Conservation (phyloP, 345 rosid genomes). For the Pseudoturritis turrita region DNA sequence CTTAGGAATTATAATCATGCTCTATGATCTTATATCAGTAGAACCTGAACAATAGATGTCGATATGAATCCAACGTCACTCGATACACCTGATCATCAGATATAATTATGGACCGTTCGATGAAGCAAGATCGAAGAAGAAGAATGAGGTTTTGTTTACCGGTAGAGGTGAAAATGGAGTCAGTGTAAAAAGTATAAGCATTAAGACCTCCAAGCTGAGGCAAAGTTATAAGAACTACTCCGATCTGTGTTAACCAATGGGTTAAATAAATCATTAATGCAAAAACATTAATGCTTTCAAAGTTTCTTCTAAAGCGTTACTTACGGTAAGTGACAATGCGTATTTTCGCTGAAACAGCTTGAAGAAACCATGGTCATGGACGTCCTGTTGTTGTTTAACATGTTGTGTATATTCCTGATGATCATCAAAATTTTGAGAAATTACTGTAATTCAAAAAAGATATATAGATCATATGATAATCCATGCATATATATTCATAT, state of each 20-base stretch:
- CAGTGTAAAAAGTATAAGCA: constrained; percentile 50
- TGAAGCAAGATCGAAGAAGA: not conserved
- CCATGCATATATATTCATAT: not conserved
- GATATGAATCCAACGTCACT: constrained; percentile 63
- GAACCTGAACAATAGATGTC: constrained; percentile 75
- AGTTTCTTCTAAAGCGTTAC: not conserved
- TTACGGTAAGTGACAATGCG: constrained; percentile 19
- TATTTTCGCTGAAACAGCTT: constrained; percentile 29
- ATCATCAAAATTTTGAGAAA: not conserved
- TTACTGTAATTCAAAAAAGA: not conserved
- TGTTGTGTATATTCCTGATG: constrained; percentile 22
- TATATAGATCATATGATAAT: not conserved
- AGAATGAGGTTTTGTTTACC: constrained; percentile 31
- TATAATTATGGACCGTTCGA: not conserved
- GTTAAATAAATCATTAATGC: not conserved
- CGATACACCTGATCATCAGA: constrained; percentile 53
- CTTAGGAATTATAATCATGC: not conserved
- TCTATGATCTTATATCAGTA: not conserved
- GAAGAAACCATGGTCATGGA: not conserved
- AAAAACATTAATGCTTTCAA: not conserved
- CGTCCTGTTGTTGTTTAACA: constrained; percentile 17
- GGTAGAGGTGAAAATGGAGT: constrained; percentile 47
- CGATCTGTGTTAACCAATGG: constrained; percentile 40
- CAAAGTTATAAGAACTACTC: constrained; percentile 66
- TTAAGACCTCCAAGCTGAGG: constrained; percentile 80